Base-by-base conservation (phyloP, 768 basidiomycete genomes). In the Nidularia sp. region DNA sequence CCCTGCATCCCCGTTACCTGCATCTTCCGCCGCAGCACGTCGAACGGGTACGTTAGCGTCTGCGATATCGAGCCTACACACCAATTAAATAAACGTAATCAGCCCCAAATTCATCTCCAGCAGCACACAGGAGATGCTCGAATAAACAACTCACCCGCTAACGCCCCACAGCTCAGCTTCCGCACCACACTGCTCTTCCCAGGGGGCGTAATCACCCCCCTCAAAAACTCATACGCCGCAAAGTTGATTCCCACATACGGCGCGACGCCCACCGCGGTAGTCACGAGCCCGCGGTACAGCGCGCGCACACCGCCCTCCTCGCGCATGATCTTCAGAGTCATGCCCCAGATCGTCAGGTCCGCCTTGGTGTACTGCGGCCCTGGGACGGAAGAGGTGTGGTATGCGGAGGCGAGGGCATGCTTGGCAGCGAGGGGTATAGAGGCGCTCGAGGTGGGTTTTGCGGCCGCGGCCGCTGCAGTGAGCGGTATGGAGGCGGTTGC, bases 1-100 rank as follows among this genome's bases (percentile, higher is more conserved):
- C 70, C 74, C 59, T 79, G 69, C 84, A 94, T 86, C 9, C 92
- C 92, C 4, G 84, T 79, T 53, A 96, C 90, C 67, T 98, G 96
- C 88, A 98, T 93, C 76, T 98, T 96, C 55, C 96, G 80, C 45
- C 96, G 79, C 53, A 98, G 69, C 4, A 98, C 91, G 66, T 99
- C 96, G 61, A 97, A 91, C 6, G 96, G 96, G 66, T 96, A 98
- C 4, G 95, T 98, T 60, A 98, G 69, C 47, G 93, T 92, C 67
- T 98, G 93, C 9, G 93, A 94, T 57, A 96, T 87, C 25, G 87
- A 84, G n/a, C 92, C 92, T 81, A 69, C 36, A 31, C 48, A 49
- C 45, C 8, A 50, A 49, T 31, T 6, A 42, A 33, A 52, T 42
- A 51, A 45, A 15, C 34, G 13, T 31, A 8, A 22, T 22, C n/a